phyloP scores from a whole-genome alignment of 108 stramenopile species.

The Licmophora abbreviata region DNA sequence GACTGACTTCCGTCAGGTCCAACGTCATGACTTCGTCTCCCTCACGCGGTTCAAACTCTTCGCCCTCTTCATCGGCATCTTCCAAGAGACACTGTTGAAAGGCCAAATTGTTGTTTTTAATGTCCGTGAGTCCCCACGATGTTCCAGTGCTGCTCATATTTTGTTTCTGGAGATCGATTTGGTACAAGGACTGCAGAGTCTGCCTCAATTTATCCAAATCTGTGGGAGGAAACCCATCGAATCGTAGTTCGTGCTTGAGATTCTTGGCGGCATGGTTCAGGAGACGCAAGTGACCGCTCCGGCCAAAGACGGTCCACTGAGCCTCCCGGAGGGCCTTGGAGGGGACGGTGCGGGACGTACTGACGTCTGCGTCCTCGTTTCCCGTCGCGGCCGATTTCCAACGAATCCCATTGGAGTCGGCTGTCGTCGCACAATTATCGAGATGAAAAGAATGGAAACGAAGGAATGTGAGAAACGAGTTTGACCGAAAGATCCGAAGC shows the following conservation, averaged over 20 bases:
- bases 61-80: slow-evolving; percentile 80
- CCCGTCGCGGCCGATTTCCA: slow-evolving; percentile 74
- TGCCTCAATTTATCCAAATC: slow-evolving; percentile 42
- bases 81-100: slow-evolving; percentile 78
- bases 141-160: slow-evolving; percentile 62
- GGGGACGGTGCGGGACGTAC: slow-evolving; percentile 34
- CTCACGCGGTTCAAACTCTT: slow-evolving; percentile 75
- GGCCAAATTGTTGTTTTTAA: slow-evolving; percentile 57
- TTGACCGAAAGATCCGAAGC: background rate
- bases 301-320: slow-evolving; percentile 77
- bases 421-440: too few species aligned
- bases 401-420: slow-evolving; percentile 41
- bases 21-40: slow-evolving; percentile 83
- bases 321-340: slow-evolving; percentile 35
- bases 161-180: slow-evolving; percentile 43
- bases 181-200: slow-evolving; percentile 12
- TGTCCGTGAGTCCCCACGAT: slow-evolving; percentile 69
- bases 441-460: too few species aligned
- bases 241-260: slow-evolving; percentile 53
- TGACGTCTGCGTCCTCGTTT: slow-evolving; percentile 29
- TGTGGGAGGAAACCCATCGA: slow-evolving; percentile 70
- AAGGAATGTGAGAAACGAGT: too few species aligned
- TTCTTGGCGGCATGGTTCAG: slow-evolving; percentile 23
- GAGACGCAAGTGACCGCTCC: slow-evolving; percentile 64
- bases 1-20: slow-evolving; percentile 74